Evolutionary conservation across 2,329 filamentous ascomycete species (phyloP), one percentile per base, ranked within the genome.

Genomic region (Lachnellula arida): DNA sequence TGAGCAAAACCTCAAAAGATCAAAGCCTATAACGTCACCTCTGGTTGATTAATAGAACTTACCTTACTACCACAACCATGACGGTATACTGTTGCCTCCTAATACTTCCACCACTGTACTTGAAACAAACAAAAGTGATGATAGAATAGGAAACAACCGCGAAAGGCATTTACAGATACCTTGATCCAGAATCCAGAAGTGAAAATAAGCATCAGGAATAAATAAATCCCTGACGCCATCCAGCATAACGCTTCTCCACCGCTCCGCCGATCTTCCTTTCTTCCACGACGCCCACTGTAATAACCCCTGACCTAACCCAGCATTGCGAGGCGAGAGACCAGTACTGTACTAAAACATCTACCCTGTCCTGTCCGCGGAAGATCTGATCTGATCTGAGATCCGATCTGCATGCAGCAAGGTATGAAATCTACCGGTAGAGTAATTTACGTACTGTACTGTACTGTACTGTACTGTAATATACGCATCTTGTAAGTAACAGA

Each of bases 201-300:
- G 17, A 3, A 39, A 39, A 17, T 39, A 17, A 49, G 11, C 15
- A 35, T 22, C 17, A 17, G 9, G 34, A 17, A 32, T 9, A 6
- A 23, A 23, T 14, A 17, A 15, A 50, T 44, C 25, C 46, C 40
- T 49, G 52, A 58, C 52, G 55, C 52, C 44, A 55, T 52, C 49
- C 17, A 55, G 44, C 56, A 46, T 52, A 34, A 44, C 25, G 15
- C 43, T 47, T 47, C 44, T 28, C 44, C 44, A 47, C 44, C 19
- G 9, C 7, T 9, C 44, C 23, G 44, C 23, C 44, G 15, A 47
- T n/a, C 19, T 22, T 32, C 44, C 28, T 11, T 4, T 32, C 28
- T 32, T 32, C 28, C 28, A 44, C 44, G 6, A 47, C 17, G 14
- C 19, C 8, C 17, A 28, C 22, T 28, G 28, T 1, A 28, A 32